Evolutionary conservation across 192 early-diverging fungal genomes (phyloP).

Genomic region (Podila epicladia): DNA sequence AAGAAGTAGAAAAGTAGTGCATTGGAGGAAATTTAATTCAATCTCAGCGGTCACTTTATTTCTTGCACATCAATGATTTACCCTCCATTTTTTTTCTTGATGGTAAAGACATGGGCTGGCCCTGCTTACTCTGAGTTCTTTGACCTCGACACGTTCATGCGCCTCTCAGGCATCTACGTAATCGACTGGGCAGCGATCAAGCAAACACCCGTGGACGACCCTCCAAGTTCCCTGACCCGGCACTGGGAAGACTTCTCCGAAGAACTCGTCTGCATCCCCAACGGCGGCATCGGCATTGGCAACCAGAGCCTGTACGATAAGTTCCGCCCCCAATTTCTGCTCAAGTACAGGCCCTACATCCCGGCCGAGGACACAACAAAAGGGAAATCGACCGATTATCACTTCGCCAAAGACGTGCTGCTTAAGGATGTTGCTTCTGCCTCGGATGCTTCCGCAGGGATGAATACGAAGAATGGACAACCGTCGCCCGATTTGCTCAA

Average conservation of each 20-base stretch:
- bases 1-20: background rate
- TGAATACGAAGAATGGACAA: background rate
- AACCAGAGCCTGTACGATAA: slow-evolving; percentile 40
- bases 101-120: background rate
- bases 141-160: slow-evolving; percentile 25
- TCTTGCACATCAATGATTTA: no score
- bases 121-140: slow-evolving; percentile 44
- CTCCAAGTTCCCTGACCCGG: background rate
- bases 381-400: slow-evolving; percentile 21
- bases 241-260: slow-evolving; percentile 33
- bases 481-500: slow-evolving; percentile 23
- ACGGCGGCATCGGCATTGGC: slow-evolving; percentile 33
- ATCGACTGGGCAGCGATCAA: slow-evolving; percentile 47
- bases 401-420: slow-evolving; percentile 27
- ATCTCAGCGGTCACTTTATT: no score
- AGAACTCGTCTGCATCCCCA: slow-evolving; percentile 40
- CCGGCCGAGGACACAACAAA: slow-evolving; percentile 5
- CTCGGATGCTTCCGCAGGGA: no score
- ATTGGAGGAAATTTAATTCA: no score
- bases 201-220: slow-evolving; percentile 25
- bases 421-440: slow-evolving; percentile 15
- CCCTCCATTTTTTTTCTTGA: background rate
- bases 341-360: slow-evolving; percentile 13
- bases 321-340: slow-evolving; percentile 40
- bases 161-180: slow-evolving; percentile 20